Evolutionary conservation across 2,329 filamentous ascomycete species (phyloP), one percentile per base, ranked within the genome.

Genomic region (Fusarium piperis): DNA sequence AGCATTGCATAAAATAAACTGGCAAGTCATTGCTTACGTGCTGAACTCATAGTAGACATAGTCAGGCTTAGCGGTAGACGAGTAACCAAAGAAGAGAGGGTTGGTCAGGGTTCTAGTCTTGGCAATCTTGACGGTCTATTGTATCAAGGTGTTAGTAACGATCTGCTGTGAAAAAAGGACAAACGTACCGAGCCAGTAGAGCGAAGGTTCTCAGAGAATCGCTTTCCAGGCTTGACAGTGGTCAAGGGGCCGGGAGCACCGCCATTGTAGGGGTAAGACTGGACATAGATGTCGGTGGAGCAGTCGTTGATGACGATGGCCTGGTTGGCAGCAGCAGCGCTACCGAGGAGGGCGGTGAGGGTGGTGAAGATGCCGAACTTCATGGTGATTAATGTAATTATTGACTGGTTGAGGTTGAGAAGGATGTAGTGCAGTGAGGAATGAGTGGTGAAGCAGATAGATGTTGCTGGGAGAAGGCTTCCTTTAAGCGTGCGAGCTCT

Each of bases 31-130:
- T 3, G 67, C 74, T 76, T 53, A 67, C 72, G 80, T 78, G 82
- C 78, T 84, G 18, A 82, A 59, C 68, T 83, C 67, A 83, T 81
- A 84, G 76, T 83, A 84, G 59, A 79, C 80, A 38, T 80, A 79
- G 75, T 82, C 68, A 6, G 80, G 79, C 70, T 77, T 78, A 3
- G 64, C 58, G 53, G 72, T 72, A 67, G 82, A 83, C 0, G 82
- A 83, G 74, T 84, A 84, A 52, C 82, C 82, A 65, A 84, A 81
- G 77, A 83, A 83, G 6, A 84, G 79, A 2, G 82, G 82, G 26
- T 53, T 70, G 56, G 67, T 68, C 8, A 84, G 78, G 23, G 78
- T 80, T 76, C 77, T 81, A 68, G 76, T 80, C 39, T 73, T 82
- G 35, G 79, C 81, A 60, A 84, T 77, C 77, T 84, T 84, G 51